Percentiles rank a stretch among this genome's conserved stretches.
Conservation (phyloP, 192 early-diverging fungal genomes). For the Coemansia sp. region DNA sequence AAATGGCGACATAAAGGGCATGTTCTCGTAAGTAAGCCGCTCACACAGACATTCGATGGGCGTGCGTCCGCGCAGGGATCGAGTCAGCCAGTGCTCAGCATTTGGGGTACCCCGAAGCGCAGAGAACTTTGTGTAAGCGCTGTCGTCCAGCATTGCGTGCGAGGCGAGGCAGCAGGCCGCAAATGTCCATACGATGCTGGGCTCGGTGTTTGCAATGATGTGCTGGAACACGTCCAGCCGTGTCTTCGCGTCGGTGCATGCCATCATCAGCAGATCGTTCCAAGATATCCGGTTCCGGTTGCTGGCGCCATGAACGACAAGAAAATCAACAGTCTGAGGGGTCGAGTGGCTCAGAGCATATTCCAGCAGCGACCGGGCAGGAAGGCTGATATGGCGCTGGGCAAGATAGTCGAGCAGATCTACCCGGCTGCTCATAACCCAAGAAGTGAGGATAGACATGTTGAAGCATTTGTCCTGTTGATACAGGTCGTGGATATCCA, state of each 20-base stretch:
- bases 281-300: slow-evolving; percentile 22
- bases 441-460: slow-evolving; percentile 22
- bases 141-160: slow-evolving; percentile 30
- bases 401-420: slow-evolving; percentile 28
- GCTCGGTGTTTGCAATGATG: slow-evolving; percentile 26
- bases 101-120: slow-evolving; percentile 21
- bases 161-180: slow-evolving; percentile 37
- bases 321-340: slow-evolving; percentile 20
- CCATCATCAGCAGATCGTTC: slow-evolving; percentile 45
- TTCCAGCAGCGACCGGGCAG: slow-evolving; percentile 33
- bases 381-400: slow-evolving; percentile 8
- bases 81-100: slow-evolving; percentile 25
- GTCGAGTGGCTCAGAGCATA: slow-evolving; percentile 30
- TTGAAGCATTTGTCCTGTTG: slow-evolving; percentile 25
- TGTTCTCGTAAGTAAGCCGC: slow-evolving; percentile 34
- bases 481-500: slow-evolving; percentile 12
- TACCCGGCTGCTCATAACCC: slow-evolving; percentile 23
- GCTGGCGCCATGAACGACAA: slow-evolving; percentile 18
- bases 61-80: slow-evolving; percentile 26
- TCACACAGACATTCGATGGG: slow-evolving; percentile 44
- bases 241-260: slow-evolving; percentile 28
- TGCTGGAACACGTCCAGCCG: slow-evolving; percentile 26
- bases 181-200: slow-evolving; percentile 41
- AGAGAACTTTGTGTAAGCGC: slow-evolving; percentile 35
- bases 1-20: slow-evolving; percentile 31